Evolutionary conservation across 306 rosid species (phyloP).

Genomic region (Glycine tomentella): DNA sequence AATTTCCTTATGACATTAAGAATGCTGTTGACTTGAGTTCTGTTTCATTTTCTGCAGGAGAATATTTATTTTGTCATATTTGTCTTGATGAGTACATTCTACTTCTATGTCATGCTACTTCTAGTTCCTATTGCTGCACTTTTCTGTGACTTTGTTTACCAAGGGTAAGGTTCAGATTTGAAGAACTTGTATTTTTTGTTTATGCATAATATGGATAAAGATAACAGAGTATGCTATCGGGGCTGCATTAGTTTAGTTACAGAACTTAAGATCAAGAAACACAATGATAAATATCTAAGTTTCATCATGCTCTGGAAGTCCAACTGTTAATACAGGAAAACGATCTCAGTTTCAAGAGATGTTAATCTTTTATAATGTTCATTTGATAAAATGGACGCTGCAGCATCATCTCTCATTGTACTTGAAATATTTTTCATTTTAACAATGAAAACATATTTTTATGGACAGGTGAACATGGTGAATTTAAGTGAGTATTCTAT

Average conservation of each 20-base stretch:
- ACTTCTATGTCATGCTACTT: slow-evolving; percentile 74
- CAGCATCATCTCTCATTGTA: slow-evolving; percentile 20
- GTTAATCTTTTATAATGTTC: not conserved
- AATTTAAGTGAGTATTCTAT: too few relatives aligned
- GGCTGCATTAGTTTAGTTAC: slow-evolving; percentile 18
- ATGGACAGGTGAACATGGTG: too few relatives aligned
- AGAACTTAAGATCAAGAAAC: not conserved
- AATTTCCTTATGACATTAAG: not conserved
- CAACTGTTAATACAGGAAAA: not conserved
- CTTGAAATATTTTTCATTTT: not conserved
- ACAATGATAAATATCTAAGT: not conserved
- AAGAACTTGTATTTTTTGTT: slow-evolving; percentile 30
- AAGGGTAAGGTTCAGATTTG: slow-evolving; percentile 67
- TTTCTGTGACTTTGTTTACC: slow-evolving; percentile 82
- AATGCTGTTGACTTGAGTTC: slow-evolving; percentile 21
- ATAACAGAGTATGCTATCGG: not conserved
- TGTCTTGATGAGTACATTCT: slow-evolving; percentile 86
- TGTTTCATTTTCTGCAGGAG: slow-evolving; percentile 66
- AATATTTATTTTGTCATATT: slow-evolving; percentile 81
- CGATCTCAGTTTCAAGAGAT: not conserved
- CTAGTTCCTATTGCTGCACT: slow-evolving; percentile 88
- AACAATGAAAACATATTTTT: not conserved
- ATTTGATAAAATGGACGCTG: not conserved
- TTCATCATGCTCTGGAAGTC: too few relatives aligned
- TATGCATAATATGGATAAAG: not conserved